Conservation (phyloP, 768 basidiomycete species). For the Kwoniella heveanensis region DNA sequence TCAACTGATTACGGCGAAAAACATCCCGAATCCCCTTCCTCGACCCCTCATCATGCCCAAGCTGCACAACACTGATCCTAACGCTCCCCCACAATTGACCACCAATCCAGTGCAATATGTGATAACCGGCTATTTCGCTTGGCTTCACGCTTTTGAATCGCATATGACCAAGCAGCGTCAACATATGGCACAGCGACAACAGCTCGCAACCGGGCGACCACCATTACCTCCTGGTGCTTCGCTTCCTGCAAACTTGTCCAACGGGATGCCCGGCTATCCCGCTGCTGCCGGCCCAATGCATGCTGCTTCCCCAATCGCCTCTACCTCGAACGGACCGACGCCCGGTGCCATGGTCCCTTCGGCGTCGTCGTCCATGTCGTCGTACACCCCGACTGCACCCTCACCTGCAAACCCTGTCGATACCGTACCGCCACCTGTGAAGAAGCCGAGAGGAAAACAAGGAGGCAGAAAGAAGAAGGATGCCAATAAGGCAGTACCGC, state of each 20-base stretch:
- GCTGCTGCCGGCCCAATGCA: background rate
- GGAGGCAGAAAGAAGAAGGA: constrained; percentile 6
- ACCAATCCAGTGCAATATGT: constrained; percentile 37
- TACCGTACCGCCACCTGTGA: background rate
- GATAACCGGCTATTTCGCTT: constrained; percentile 34
- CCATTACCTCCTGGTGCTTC: constrained; percentile 3
- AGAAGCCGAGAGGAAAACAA: constrained; percentile 5
- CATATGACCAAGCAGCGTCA: constrained; percentile 34
- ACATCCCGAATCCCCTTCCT: constrained; percentile 39
- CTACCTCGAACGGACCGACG: background rate
- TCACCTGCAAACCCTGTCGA: background rate
- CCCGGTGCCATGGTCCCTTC: constrained; percentile 16
- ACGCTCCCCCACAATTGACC: constrained; percentile 17
- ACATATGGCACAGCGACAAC: constrained; percentile 13
- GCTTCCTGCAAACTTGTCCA: background rate
- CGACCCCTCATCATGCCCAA: constrained; percentile 29
- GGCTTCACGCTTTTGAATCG: constrained; percentile 39
- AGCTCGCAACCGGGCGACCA: constrained; percentile 20
- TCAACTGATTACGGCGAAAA: constrained; percentile 17
- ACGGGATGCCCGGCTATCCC: constrained; percentile 2
- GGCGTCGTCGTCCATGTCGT: constrained; percentile 11
- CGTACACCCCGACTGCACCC: background rate
- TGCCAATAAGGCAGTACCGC: constrained; percentile 11
- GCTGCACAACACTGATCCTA: constrained; percentile 14
- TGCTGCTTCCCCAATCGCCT: background rate